Evolutionary conservation across 495 filamentous ascomycete species (phyloP), one percentile per base, ranked within the genome.

Genomic region (Durotheca rogersii): DNA sequence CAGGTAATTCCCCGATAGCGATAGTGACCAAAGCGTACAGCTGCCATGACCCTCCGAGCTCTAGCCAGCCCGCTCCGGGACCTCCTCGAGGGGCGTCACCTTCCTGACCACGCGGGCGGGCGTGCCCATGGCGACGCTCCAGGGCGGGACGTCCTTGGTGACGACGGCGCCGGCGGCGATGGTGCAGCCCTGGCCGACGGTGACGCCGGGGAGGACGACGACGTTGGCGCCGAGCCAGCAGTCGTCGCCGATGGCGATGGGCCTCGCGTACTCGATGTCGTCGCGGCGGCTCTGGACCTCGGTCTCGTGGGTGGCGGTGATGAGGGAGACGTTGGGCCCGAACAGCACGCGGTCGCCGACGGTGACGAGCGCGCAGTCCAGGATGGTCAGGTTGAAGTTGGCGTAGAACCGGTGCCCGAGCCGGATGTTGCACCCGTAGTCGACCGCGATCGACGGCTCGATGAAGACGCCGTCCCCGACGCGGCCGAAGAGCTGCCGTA

Each of bases 101-200:
- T 57, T 64, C 33, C 48, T 60, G 15, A 64, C 46, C 5, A 64
- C 60, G 37, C 52, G 49, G 7, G 60, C 60, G 12, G 60, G 60
- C 1, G 56, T 41, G 4, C 60, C 60, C 37, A 64, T 53, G 4
- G 60, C 60, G 14, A 64, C 56, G 15, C 52, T 57, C 48, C 48
- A 58, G 1, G 48, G 18, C 10, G 48, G 55, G 15, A 57, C 21
- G 64, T 88, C 82, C 77, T 86, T 95, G 1, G 88, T 94, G 7
- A 95, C 91, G 14, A 95, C 89, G 66, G 86, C 89, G 0, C 88
- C 89, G n/a, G 91, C 89, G 0, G 88, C 90, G 57, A 95, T 75
- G 0, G 84, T 84, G 36, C 52, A 58, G 4, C 62, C 62, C 0
- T 89, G 86, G 0, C 91, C 90, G 51, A 95, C 84, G 5, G 74